Evolutionary conservation across 2,329 filamentous ascomycete genomes (phyloP), one percentile per base, ranked within the genome.

Genomic region (Penicillium sp.): DNA sequence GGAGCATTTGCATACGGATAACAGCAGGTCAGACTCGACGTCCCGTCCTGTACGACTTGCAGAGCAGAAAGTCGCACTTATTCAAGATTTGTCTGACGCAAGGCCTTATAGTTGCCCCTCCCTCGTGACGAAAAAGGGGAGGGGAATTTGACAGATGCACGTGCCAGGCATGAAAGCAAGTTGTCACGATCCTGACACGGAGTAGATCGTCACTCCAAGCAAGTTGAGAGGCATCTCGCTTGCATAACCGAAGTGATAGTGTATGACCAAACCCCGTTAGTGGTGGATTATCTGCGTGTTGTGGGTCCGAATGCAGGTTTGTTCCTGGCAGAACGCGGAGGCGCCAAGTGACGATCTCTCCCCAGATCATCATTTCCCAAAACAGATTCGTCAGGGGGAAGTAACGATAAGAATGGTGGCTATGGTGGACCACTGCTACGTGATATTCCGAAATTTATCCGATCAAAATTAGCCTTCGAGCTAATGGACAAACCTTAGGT

Each of bases 341-440:
- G 51, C 39, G 48, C 48, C 48, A 29, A 51, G 45, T 26, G 54
- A 47, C 48, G 55, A 60, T 59, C 48, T 39, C 37, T 16, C 48
- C 48, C 51, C 52, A 46, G 56, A 58, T 39, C 49, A 63, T 63
- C 63, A n/a, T 52, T 62, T 52, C 63, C 59, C 16, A 37, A 55
- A 58, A 39, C 8, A 57, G 50, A 41, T 7, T 3, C 45, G 44
- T 61, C 61, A 62, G 60, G 61, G 61, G 61, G 52, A 53, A 10
- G 21, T n/a, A 41, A 48, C 22, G 11, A 27, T 31, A 9, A 43
- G 13, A 16, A 48, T 29, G 16, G 31, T 41, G 24, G 48, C 13
- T 41, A 39, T 51, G 33, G 27, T 27, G 50, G 47, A 33, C 29
- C 37, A 27, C 6, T 31, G 16, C 26, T 7, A 35, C 10, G 26